Evolutionary conservation across 2,329 filamentous ascomycete genomes (phyloP).

Genomic region (Mycocentrospora acerina): DNA sequence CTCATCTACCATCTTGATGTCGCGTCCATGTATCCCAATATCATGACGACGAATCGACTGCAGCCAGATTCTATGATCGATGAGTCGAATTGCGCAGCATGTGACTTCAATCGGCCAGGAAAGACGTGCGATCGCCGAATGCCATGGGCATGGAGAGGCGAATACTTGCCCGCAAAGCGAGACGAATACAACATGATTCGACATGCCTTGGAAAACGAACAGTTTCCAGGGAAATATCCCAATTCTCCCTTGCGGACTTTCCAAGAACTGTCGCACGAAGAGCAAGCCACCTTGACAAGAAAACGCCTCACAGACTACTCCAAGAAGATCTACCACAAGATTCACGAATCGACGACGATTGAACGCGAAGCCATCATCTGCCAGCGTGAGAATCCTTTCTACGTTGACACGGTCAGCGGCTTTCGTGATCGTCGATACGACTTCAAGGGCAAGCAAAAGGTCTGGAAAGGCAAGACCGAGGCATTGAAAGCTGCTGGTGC

Average conservation of each 20-base stretch:
- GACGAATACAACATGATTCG: conserved; percentile 99
- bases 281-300: conserved; percentile 76
- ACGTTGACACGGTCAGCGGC: conserved; percentile 92
- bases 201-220: conserved; percentile 86
- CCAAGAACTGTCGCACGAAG: conserved; percentile 76
- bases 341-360: conserved; percentile 90
- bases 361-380: conserved; percentile 97
- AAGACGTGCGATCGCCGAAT: conserved; percentile 94
- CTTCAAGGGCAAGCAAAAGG: conserved; percentile 97
- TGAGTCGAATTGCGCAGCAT: conserved; percentile 93
- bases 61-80: conserved; percentile 99
- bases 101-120: conserved; percentile 95
- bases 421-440: conserved; percentile 98
- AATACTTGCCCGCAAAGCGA: conserved; percentile 91
- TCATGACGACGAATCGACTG: conserved; percentile 98
- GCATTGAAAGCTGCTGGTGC: conserved; percentile 81
- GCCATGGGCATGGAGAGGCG: conserved; percentile 97
- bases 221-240: conserved; percentile 77
- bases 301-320: conserved; percentile 91
- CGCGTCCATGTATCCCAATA: conserved; percentile 99
- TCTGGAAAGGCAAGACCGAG: conserved; percentile 97
- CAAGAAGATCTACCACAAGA: conserved; percentile 99
- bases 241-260: conserved; percentile 73
- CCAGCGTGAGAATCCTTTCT: conserved; percentile 96
- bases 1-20: conserved; percentile 98